Evolutionary conservation across 345 rosid genomes (phyloP), one percentile per base, ranked within the genome.

Genomic region (Lepidium sativum): DNA sequence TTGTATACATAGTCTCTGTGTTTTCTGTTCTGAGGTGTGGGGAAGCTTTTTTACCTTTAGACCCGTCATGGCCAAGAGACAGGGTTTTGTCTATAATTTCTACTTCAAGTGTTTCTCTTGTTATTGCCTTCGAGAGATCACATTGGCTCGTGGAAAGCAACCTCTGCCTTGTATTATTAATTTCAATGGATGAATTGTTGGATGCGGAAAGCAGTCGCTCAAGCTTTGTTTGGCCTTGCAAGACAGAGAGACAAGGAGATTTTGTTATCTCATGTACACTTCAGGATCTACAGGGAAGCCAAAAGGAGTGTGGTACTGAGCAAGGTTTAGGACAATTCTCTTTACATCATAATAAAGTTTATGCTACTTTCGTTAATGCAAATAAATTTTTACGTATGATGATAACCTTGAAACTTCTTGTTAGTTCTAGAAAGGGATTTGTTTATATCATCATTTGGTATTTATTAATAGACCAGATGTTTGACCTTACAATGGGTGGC

Each of bases 261-360:
- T 90, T 69, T 86, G 96, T 72, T 94, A 86, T 81, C 54, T 94
- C 33, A 81, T 94, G 85, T 90, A 84, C 75, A 94, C 99, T 8
- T 94, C 97, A 3, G 99, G 99, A 55, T 94, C 99, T 10, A 84
- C 89, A 25, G 99, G 97, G 59, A 79, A 62, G 55, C 97, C 99
- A 15, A 94, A 90, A 83, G 97, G 96, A 21, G 87, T 86, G 89
- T 63, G 99, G 97, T 57, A 86, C 97, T 29, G 96, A 94, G 66
- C 70, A 80, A 83, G 99, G 99, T 88, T 27, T 60, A 52, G 67
- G 35, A 14, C 29, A 0, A 10, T 63, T 74, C 25, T 17, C 18
- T 58, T 75, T 53, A 31, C 50, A 32, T 21, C 17, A 69, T 42
- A 49, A 14, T 52, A n/a, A 9, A 21, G 8, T 29, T 29, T 53